Evolutionary conservation across 78 protist species (phyloP).

Genomic region (Polysphondylium violaceum): DNA sequence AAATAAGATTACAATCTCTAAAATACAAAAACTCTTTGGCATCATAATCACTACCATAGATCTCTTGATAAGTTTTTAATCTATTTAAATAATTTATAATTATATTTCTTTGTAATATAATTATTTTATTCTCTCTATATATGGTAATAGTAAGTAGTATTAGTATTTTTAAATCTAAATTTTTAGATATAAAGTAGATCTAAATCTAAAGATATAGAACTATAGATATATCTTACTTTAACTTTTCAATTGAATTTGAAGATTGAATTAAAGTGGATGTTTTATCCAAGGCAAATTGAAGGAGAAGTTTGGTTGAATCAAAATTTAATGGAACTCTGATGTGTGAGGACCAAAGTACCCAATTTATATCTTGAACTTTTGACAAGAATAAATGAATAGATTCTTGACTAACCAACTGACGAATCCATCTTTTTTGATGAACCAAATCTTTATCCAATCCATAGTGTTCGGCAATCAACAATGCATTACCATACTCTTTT

Average conservation of each 20-base stretch:
- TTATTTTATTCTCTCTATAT: conserved; percentile 14
- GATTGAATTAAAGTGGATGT: background rate
- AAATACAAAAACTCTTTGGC: conserved; percentile 60
- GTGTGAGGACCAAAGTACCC: conserved; percentile 68
- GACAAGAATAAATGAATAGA: conserved; percentile 26
- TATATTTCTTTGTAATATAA: conserved; percentile 31
- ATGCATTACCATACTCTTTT: conserved; percentile 70
- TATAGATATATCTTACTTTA: conserved; percentile 17
- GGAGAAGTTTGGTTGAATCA: conserved; percentile 28
- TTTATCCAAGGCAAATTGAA: conserved; percentile 45
- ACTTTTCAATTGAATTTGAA: background rate
- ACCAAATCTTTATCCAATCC: conserved; percentile 75
- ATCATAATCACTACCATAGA: conserved; percentile 56
- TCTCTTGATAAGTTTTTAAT: conserved; percentile 48
- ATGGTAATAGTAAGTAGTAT: background rate
- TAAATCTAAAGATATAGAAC: background rate
- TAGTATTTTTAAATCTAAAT: background rate
- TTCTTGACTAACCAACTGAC: conserved; percentile 15
- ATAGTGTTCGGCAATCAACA: conserved; percentile 74
- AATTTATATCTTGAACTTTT: conserved; percentile 55
- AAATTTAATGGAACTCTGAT: conserved; percentile 54
- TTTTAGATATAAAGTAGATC: background rate
- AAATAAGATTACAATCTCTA: conserved; percentile 49
- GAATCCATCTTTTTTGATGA: conserved; percentile 68
- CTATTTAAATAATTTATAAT: conserved; percentile 43